Base-by-base conservation (phyloP, 2,329 filamentous ascomycete genomes). In the Aquanectria penicillioides region DNA sequence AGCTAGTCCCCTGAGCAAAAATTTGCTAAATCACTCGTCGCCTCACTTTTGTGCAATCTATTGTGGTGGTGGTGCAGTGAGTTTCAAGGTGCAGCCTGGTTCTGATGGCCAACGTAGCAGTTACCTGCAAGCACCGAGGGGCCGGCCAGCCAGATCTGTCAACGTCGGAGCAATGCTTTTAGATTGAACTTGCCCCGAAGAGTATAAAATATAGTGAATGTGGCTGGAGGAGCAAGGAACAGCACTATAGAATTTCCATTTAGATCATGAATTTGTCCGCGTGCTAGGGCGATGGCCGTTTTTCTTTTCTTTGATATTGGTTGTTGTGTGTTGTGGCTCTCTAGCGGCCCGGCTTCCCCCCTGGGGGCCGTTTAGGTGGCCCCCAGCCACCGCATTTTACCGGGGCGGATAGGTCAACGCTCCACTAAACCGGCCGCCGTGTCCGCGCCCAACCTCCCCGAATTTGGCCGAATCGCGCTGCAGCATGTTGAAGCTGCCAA, bases 361-460 rank as follows among this genome's bases (percentile, higher is more conserved):
- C 18, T 28, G 10, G 12, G 22, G 28, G 17, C 41, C 41, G 28
- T 33, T 18, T 22, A 17, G 18, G 28, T 46, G 28, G 41, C 44
- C 33, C 36, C 43, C 44, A 50, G 53, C 53, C 54, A 52, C 40
- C 46, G 23, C 48, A 31, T 29, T 55, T 50, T 46, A 28, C 13
- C 26, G 25, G 31, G 25, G 34, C 26, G 41, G 41, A 46, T 22
- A 46, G 41, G 26, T 46, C 41, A 28, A 34, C 12, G 53, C 37
- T 31, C 54, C 54, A 46, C 54, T 52, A 37, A 46, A 36, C 40
- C 54, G 38, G 38, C 22, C 40, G 18, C 31, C 41, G 43, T 20
- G 52, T 46, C 52, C 52, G 25, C 41, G 31, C 56, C 56, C 56
- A 58, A 54, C 55, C 55, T 47, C 55, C 49, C 55, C 29, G 26